A percentile compares a stretch with the other conserved stretches of the same genome.
Conservation (phyloP, 371 early-diverging fungal species). For the Mortierella sp. region DNA sequence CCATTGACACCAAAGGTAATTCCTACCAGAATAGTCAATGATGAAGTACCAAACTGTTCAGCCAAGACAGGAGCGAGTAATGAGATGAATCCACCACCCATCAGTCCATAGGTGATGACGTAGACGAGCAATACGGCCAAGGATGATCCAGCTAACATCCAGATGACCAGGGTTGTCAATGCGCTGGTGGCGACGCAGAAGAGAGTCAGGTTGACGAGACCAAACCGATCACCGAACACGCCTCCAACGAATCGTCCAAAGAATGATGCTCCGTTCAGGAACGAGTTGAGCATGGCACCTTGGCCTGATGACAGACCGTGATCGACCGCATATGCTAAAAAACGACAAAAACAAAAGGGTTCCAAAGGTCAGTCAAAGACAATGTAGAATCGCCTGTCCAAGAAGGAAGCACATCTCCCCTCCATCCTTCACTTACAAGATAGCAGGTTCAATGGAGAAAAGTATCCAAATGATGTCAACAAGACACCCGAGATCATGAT, state of each 20-base stretch:
- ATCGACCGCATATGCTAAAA: constrained; percentile 53
- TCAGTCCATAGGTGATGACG: constrained; percentile 58
- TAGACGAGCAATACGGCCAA: constrained; percentile 61
- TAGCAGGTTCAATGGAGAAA: constrained; percentile 45
- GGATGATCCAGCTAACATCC: constrained; percentile 64
- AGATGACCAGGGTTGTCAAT: constrained; percentile 65
- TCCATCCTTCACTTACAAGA: constrained; percentile 28
- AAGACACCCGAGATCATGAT: constrained; percentile 53
- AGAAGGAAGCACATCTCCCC: neutral
- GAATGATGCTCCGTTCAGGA: constrained; percentile 61
- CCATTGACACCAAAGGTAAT: constrained; percentile 57
- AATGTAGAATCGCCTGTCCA: too few species aligned
- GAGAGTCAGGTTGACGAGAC: constrained; percentile 58
- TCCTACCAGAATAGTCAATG: constrained; percentile 55
- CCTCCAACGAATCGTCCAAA: constrained; percentile 59
- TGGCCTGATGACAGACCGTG: constrained; percentile 31
- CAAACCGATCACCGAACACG: constrained; percentile 56
- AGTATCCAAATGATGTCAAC: constrained; percentile 55
- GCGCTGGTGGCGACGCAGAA: constrained; percentile 57
- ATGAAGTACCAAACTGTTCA: constrained; percentile 54
- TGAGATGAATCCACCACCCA: constrained; percentile 62
- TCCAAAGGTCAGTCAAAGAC: too few species aligned
- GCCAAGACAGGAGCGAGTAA: constrained; percentile 55
- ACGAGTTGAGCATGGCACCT: constrained; percentile 56
- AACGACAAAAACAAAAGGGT: constrained; percentile 43